A percentile compares a stretch with the other conserved stretches of the same genome.
Conservation (phyloP, 306 rosid genomes). For the cucumber (Cucumis sativus) region Cucumber_9930_V3 NC_026658.2:26475501-26476000, state of each 20-base stretch:
- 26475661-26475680: constrained; percentile 83
- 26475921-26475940: too few relatives aligned
- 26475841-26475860: too few relatives aligned
- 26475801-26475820: not conserved
- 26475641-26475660: constrained; percentile 87
- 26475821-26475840: not conserved
- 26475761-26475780: not conserved
- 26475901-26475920: too few relatives aligned
- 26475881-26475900: too few relatives aligned
- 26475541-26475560: constrained; percentile 97
- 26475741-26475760: not conserved
- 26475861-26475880: too few relatives aligned
- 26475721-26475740: constrained; percentile 19
- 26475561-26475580: constrained; percentile 57
- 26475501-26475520: constrained; percentile 11
- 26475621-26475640: constrained; percentile 92
- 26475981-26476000: too few relatives aligned
- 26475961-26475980: too few relatives aligned
- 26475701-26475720: constrained; percentile 99
- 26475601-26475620: constrained; percentile 92
- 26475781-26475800: not conserved
- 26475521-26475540: constrained; percentile 74
- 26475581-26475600: constrained; percentile 85
- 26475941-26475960: too few relatives aligned
- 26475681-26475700: constrained; percentile 83